Conservation (phyloP, 2,329 filamentous ascomycete genomes). For the Celoporthe dispersa region DNA sequence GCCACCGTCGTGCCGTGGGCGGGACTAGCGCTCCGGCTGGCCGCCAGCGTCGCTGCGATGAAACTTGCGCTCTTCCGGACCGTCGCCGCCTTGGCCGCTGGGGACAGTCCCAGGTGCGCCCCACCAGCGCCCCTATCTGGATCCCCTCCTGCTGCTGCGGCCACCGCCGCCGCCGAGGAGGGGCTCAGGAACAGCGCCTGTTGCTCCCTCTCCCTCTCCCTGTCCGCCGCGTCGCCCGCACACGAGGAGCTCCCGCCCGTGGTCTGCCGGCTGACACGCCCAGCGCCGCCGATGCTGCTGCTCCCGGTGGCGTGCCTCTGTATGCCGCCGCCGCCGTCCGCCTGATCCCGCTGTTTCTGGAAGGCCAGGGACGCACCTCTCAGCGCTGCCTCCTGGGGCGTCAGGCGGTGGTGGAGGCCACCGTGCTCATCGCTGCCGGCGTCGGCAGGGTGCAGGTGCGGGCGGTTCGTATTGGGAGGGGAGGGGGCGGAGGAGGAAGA, state of each 20-base stretch:
- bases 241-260: constrained; percentile 42
- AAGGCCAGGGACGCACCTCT: constrained; percentile 62
- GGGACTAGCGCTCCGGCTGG: constrained; percentile 62
- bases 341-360: constrained; percentile 41
- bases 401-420: constrained; percentile 16
- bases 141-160: neutral
- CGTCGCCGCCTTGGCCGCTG: constrained; percentile 19
- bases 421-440: constrained; percentile 11
- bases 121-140: constrained; percentile 19
- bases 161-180: neutral
- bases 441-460: constrained; percentile 4
- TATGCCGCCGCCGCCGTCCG: constrained; percentile 45
- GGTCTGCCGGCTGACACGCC: constrained; percentile 42
- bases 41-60: constrained; percentile 65
- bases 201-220: constrained; percentile 33
- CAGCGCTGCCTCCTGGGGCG: constrained; percentile 46
- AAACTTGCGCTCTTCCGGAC: constrained; percentile 61
- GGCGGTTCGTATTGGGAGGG: constrained; percentile 2
- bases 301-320: constrained; percentile 28
- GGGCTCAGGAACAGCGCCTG: constrained; percentile 35
- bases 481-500: constrained; percentile 1
- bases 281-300: constrained; percentile 15
- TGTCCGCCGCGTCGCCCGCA: constrained; percentile 27
- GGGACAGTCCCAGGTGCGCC: neutral
- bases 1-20: constrained; percentile 44